Conservation (phyloP, 192 early-diverging fungal genomes). For the Funneliformis mosseae region DNA sequence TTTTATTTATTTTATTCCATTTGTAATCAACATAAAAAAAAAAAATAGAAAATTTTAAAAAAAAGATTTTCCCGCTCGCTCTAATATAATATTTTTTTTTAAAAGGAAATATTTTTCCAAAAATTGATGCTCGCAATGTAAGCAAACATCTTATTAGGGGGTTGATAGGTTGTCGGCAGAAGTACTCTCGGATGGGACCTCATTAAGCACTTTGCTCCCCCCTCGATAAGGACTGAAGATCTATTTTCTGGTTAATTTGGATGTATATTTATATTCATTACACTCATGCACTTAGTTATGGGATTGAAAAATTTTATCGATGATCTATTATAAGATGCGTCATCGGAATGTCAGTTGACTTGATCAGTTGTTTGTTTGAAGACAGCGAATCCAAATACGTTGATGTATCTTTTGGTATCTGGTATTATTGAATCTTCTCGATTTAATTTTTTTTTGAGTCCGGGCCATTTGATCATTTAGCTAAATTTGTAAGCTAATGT, state of each 20-base stretch:
- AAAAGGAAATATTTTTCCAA: neutral
- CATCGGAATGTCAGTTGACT: no score
- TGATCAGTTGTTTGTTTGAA: neutral
- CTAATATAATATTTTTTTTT: neutral
- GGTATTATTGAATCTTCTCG: neutral
- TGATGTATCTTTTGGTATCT: neutral
- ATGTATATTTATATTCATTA: neutral
- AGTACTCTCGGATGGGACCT: neutral
- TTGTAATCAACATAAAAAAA: no score
- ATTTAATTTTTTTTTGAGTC: neutral
- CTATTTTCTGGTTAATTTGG: neutral
- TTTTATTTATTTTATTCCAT: no score
- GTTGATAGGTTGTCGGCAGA: neutral
- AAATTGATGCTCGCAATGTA: neutral
- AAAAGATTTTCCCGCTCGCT: no score
- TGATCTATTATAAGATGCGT: neutral
- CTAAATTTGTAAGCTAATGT: neutral
- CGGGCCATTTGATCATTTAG: neutral
- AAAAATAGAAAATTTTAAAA: no score
- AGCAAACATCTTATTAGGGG: neutral
- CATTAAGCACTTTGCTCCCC: neutral
- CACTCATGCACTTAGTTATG: neutral
- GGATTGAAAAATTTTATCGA: neutral
- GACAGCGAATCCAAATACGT: neutral
- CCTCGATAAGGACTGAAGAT: neutral